Percentiles rank a stretch among this genome's conserved stretches.
phyloP scores from a whole-genome alignment of 2,329 filamentous ascomycete genomes.

The Coniella lustricola region DNA sequence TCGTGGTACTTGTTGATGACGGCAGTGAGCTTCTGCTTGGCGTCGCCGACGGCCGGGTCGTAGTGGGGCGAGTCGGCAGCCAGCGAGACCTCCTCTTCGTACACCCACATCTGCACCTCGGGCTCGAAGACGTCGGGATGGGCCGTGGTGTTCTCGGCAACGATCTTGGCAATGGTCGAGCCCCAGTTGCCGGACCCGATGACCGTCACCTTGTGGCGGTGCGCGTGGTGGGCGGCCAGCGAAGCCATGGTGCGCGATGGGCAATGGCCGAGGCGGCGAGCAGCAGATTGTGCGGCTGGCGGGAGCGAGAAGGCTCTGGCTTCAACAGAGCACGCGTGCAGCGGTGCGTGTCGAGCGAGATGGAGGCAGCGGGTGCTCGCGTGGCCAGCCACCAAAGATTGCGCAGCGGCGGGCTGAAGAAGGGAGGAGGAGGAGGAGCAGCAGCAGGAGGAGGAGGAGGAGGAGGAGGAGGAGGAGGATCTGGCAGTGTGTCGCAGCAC shows the following conservation, averaged over 20 bases:
- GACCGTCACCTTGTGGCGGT: constrained; percentile 87
- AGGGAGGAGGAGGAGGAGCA: constrained; percentile 8
- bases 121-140: constrained; percentile 77
- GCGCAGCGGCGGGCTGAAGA: not conserved
- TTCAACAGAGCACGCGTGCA: not conserved
- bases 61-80: constrained; percentile 67
- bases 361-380: too few species aligned
- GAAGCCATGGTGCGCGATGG: constrained; percentile 21
- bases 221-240: constrained; percentile 44
- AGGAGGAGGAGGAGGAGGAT: not conserved
- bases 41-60: constrained; percentile 52
- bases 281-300: not conserved
- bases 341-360: too few species aligned
- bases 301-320: not conserved
- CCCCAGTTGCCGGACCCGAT: constrained; percentile 98
- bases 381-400: not conserved
- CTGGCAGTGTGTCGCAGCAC: too few species aligned
- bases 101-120: constrained; percentile 98
- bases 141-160: constrained; percentile 81
- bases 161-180: constrained; percentile 93
- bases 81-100: constrained; percentile 79
- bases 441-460: not conserved
- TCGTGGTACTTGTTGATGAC: constrained; percentile 91
- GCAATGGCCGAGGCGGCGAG: too few species aligned
- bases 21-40: constrained; percentile 77